A percentile compares a stretch with the other conserved stretches of the same genome.
Conservation (phyloP, 768 basidiomycete genomes). For the Boletus vermiculosoides region DNA sequence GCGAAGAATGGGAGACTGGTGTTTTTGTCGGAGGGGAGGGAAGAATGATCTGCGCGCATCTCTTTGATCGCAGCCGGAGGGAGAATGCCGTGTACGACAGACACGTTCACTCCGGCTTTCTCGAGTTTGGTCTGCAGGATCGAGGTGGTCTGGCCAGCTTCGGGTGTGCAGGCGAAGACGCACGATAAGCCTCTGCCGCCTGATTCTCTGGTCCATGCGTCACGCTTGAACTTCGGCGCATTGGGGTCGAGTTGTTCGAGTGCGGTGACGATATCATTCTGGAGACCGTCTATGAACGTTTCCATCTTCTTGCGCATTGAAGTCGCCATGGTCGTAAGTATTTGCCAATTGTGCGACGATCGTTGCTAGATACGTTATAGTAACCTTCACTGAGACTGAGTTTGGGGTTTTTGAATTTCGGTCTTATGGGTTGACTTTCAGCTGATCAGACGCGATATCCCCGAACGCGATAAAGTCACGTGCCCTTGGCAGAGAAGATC, state of each 20-base stretch:
- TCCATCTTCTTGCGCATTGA: slow-evolving; percentile 79
- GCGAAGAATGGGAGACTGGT: slow-evolving; percentile 88
- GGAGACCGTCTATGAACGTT: slow-evolving; percentile 70
- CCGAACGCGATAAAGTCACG: slow-evolving; percentile 24
- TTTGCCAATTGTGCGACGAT: neutral
- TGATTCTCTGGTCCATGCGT: slow-evolving; percentile 71
- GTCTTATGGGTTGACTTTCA: neutral
- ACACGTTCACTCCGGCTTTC: slow-evolving; percentile 96
- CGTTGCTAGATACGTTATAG: neutral
- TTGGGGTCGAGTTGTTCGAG: slow-evolving; percentile 79
- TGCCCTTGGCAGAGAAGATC: slow-evolving; percentile 11
- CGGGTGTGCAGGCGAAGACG: slow-evolving; percentile 60
- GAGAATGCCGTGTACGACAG: slow-evolving; percentile 83
- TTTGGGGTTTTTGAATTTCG: neutral
- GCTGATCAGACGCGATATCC: neutral
- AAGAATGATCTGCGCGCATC: slow-evolving; percentile 91
- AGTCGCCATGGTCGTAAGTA: slow-evolving; percentile 9
- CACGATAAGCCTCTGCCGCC: slow-evolving; percentile 77
- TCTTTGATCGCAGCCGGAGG: slow-evolving; percentile 88
- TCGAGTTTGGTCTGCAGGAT: slow-evolving; percentile 62
- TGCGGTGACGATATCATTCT: slow-evolving; percentile 71
- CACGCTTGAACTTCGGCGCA: slow-evolving; percentile 73
- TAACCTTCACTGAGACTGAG: neutral
- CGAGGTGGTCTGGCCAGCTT: slow-evolving; percentile 34
- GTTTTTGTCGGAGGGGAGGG: slow-evolving; percentile 60